Percentiles rank a stretch among this genome's conserved stretches.
These are phyloP conservation scores for Hordeum vulgare DNA, from an alignment of 176 grass and related monocot species.

Conservation along the genomic window MorexV3_pseudomolecules_assembly NC_058521.1:601570084-601570583, in stretches of 20 bases:
- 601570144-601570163: neutral
- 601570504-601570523: neutral
- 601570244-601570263: neutral
- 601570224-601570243: neutral
- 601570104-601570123: neutral
- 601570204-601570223: neutral
- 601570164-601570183: too few species aligned
- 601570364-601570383: neutral
- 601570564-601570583: neutral
- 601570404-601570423: neutral
- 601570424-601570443: neutral
- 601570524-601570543: neutral
- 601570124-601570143: neutral
- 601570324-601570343: neutral
- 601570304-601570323: neutral
- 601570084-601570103: too few species aligned
- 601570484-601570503: neutral
- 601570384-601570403: neutral
- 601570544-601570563: neutral
- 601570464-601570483: neutral
- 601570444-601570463: neutral
- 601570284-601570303: neutral
- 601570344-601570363: neutral
- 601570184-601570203: neutral
- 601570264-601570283: neutral